A percentile compares a stretch with the other conserved stretches of the same genome.
Evolutionary conservation across 2,329 filamentous ascomycete genomes (phyloP).

Genomic region (Pleurostoma richardsiae): DNA sequence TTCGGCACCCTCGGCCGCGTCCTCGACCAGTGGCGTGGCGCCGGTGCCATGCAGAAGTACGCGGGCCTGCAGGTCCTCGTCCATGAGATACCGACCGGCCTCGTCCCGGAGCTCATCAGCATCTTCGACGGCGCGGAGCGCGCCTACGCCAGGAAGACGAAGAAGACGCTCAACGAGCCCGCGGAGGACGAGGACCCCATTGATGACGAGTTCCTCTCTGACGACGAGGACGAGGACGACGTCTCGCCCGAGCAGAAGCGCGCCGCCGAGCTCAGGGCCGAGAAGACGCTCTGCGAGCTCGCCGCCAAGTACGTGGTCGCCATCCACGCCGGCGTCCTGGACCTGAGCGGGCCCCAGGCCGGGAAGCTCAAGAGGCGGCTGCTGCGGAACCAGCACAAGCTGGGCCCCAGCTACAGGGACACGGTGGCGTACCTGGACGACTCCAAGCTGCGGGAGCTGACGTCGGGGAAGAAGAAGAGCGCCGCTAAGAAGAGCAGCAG

Average conservation of each 20-base stretch:
- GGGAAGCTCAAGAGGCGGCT: constrained; percentile 67
- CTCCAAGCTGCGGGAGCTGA: constrained; percentile 46
- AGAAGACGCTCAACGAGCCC: constrained; percentile 57
- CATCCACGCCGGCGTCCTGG: constrained; percentile 70
- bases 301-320: constrained; percentile 80
- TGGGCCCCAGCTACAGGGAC: constrained; percentile 83
- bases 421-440: constrained; percentile 77
- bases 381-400: constrained; percentile 69
- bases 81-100: constrained; percentile 60
- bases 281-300: constrained; percentile 81
- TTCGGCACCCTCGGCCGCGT: constrained; percentile 67
- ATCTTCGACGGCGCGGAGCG: constrained; percentile 77
- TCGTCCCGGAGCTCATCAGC: constrained; percentile 64
- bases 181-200: constrained; percentile 70
- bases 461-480: constrained; percentile 32
- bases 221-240: constrained; percentile 50
- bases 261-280: constrained; percentile 66
- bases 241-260: constrained; percentile 54
- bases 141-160: constrained; percentile 66
- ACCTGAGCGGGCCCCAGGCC: constrained; percentile 52
- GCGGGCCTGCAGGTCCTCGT: constrained; percentile 56
- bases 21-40: constrained; percentile 36
- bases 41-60: constrained; percentile 32
- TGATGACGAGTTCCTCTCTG: constrained; percentile 56
- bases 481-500: constrained; percentile 5